Conservation (phyloP, 495 filamentous ascomycete genomes). For the Ramalina peruviana region DNA sequence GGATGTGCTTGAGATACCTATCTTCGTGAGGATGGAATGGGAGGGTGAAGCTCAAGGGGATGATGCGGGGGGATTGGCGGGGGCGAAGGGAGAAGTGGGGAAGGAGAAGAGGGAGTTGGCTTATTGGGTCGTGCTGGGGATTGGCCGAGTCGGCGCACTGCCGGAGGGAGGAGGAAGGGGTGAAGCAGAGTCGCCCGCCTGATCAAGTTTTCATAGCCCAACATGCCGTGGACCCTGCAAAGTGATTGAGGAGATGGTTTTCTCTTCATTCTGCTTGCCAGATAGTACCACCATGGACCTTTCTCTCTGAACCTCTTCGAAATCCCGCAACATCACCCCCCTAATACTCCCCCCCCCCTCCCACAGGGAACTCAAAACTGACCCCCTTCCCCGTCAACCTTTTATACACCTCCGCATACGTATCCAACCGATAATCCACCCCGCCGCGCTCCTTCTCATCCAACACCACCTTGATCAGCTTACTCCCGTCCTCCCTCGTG, state of each 20-base stretch:
- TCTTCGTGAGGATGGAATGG: conserved; percentile 88
- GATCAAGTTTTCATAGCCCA: no score
- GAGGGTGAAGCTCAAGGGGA: conserved; percentile 65
- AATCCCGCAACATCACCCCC: not conserved
- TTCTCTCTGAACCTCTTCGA: not conserved
- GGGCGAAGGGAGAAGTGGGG: conserved; percentile 28
- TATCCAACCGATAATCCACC: conserved; percentile 97
- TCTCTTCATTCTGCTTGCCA: no score
- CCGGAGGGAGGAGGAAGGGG: not conserved
- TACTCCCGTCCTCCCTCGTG: conserved; percentile 93
- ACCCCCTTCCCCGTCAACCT: conserved; percentile 87
- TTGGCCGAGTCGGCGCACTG: conserved; percentile 52
- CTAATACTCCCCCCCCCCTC: conserved; percentile 66
- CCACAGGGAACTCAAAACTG: conserved; percentile 93
- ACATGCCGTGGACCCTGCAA: no score
- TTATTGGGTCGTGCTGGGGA: conserved; percentile 87
- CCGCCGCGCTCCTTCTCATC: conserved; percentile 99
- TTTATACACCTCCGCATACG: conserved; percentile 97
- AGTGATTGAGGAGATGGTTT: no score
- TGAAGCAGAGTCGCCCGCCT: not conserved
- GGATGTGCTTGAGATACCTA: conserved; percentile 85
- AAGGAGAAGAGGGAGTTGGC: conserved; percentile 64
- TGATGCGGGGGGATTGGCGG: conserved; percentile 34
- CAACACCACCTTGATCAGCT: conserved; percentile 93
- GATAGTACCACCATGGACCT: no score